Evolutionary conservation across 2,329 filamentous ascomycete species (phyloP).

Genomic region (Didymella pomorum): DNA sequence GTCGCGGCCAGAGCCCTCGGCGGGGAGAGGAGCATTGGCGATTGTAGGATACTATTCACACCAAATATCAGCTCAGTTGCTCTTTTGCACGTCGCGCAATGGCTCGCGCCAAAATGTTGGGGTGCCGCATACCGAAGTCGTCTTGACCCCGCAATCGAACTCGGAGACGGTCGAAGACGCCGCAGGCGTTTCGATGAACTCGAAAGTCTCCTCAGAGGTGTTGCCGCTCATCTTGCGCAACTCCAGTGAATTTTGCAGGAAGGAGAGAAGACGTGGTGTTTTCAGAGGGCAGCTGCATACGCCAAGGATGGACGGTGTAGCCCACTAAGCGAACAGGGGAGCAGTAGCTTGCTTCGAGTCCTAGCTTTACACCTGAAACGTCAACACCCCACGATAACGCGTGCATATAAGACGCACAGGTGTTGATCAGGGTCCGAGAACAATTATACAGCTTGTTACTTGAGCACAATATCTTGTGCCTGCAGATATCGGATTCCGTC

Average conservation of each 20-base stretch:
- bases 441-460: background rate
- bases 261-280: conserved; percentile 34
- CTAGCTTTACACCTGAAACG: conserved; percentile 35
- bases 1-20: conserved; percentile 83
- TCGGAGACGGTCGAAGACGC: conserved; percentile 61
- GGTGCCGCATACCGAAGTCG: conserved; percentile 62
- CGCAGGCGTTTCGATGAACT: conserved; percentile 71
- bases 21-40: conserved; percentile 92
- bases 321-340: conserved; percentile 36
- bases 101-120: conserved; percentile 32
- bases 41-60: conserved; percentile 77
- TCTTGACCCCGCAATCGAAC: conserved; percentile 67
- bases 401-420: background rate
- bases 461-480: background rate
- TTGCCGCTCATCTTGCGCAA: conserved; percentile 48
- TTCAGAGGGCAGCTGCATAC: conserved; percentile 29
- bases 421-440: background rate
- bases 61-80: conserved; percentile 36
- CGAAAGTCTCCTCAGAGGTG: conserved; percentile 64
- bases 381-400: conserved; percentile 18
- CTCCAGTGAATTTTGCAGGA: conserved; percentile 43
- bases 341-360: conserved; percentile 11
- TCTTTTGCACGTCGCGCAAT: conserved; percentile 37
- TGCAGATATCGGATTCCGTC: too few species aligned
- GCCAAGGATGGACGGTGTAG: conserved; percentile 44